These are phyloP conservation scores for Tylopilus sp. DNA, from an alignment of 768 basidiomycete species.

Conservation along the genomic window DNA sequence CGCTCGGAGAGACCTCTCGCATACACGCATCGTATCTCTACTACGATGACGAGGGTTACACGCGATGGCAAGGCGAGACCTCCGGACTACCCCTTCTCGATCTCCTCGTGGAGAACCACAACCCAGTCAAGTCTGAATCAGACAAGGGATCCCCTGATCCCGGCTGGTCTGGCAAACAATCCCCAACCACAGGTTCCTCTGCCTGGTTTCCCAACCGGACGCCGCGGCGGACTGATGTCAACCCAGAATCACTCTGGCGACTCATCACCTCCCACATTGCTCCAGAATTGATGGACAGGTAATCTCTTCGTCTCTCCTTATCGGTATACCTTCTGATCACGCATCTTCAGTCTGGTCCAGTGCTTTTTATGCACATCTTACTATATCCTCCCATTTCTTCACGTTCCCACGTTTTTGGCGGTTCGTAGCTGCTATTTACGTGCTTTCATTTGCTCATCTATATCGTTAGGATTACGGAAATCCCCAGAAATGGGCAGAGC, in stretches of 20 bases:
- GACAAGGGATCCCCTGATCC: constrained; percentile 25
- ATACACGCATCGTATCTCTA: constrained; percentile 81
- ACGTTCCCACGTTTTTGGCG: constrained; percentile 83
- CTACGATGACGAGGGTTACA: constrained; percentile 83
- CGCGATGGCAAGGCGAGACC: constrained; percentile 90
- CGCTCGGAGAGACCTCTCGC: constrained; percentile 56
- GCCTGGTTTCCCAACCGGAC: constrained; percentile 87
- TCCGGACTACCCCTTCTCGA: constrained; percentile 89
- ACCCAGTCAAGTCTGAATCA: constrained; percentile 36
- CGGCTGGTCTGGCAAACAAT: constrained; percentile 30
- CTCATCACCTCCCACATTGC: constrained; percentile 82
- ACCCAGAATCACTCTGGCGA: constrained; percentile 86
- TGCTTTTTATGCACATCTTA: constrained; percentile 91
- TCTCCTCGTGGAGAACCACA: constrained; percentile 71
- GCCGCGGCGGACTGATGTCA: constrained; percentile 68
- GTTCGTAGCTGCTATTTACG: constrained; percentile 38
- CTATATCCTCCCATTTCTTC: constrained; percentile 88
- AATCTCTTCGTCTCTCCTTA: constrained; percentile 23
- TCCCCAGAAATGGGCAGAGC: constrained; percentile 93
- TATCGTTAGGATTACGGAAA: constrained; percentile 79
- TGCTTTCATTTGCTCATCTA: constrained; percentile 14
- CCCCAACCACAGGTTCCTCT: constrained; percentile 32
- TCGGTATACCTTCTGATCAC: constrained; percentile 12
- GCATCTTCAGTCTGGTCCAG: constrained; percentile 59
- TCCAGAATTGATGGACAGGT: constrained; percentile 94